Conservation (phyloP, 331 rosid genomes). For the Phaseolus coccineus region DNA sequence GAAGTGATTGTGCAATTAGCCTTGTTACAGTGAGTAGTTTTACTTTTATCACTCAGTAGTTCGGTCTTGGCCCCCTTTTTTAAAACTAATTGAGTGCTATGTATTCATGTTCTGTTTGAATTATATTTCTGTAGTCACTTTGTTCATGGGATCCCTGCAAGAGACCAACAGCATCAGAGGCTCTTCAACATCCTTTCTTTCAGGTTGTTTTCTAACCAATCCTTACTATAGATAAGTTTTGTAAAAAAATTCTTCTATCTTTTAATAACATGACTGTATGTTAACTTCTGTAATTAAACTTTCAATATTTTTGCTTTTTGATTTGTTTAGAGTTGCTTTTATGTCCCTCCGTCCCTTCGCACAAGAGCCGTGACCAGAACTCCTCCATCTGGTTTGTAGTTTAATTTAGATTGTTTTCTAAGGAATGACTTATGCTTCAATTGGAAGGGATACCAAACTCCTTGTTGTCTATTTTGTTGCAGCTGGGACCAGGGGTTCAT, state of each 20-base stretch:
- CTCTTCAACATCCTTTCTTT: constrained; percentile 97
- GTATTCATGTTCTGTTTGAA: neutral
- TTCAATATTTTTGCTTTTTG: neutral
- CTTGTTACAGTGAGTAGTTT: constrained; percentile 76
- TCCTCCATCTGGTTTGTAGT: constrained; percentile 82
- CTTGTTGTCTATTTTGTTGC: constrained; percentile 16
- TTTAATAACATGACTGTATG: neutral
- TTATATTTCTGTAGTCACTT: constrained; percentile 65
- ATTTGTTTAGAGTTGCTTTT: constrained; percentile 77
- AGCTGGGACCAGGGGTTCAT: constrained; percentile 67
- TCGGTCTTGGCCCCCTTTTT: neutral
- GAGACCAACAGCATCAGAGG: constrained; percentile 94
- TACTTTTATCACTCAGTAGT: neutral
- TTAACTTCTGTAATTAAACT: neutral
- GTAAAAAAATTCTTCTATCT: constrained; percentile 6
- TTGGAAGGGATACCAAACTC: constrained; percentile 16
- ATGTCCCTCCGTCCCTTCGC: constrained; percentile 92
- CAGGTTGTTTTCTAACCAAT: constrained; percentile 60
- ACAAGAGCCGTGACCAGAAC: constrained; percentile 69
- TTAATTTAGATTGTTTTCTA: neutral
- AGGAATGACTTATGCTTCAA: constrained; percentile 14
- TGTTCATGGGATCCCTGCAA: constrained; percentile 97
- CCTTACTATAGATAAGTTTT: neutral
- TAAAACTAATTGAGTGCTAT: neutral
- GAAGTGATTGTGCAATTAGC: constrained; percentile 73